These are phyloP conservation scores for Naganishia onofrii DNA, from an alignment of 768 basidiomycete genomes.

Conservation along the genomic window DNA sequence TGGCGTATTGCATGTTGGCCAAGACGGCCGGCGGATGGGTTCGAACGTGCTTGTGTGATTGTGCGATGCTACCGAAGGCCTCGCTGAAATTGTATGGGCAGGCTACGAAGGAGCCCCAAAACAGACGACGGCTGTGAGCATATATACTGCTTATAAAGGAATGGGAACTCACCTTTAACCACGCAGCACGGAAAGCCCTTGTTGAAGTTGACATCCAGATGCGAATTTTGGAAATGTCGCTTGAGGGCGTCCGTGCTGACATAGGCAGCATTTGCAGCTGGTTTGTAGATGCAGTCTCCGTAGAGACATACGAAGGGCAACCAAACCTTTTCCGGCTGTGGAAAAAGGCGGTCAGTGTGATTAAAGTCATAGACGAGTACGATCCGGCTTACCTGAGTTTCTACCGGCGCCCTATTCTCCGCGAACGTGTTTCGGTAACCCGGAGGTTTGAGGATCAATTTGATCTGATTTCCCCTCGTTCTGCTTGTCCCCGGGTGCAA, in stretches of 20 bases:
- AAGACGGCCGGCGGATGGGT: background rate
- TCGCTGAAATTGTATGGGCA: slow-evolving; percentile 16
- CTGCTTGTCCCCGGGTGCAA: background rate
- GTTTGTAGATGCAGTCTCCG: background rate
- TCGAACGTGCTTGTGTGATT: slow-evolving; percentile 4
- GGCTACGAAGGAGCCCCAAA: background rate
- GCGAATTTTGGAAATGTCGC: background rate
- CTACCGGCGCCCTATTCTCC: background rate
- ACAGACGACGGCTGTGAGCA: background rate
- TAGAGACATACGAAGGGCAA: slow-evolving; percentile 16
- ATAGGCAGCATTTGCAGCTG: background rate
- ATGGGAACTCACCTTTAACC: background rate
- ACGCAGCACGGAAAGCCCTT: slow-evolving; percentile 16
- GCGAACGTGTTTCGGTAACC: background rate
- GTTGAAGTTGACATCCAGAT: slow-evolving; percentile 7
- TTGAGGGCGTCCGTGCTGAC: background rate
- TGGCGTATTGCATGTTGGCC: background rate
- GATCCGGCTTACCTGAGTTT: background rate
- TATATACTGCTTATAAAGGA: no score
- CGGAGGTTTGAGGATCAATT: background rate
- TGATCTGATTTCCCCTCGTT: background rate
- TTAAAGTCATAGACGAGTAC: no score
- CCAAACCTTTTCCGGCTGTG: slow-evolving; percentile 14
- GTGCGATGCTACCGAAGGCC: background rate
- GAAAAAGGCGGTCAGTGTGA: background rate